phyloP scores from a whole-genome alignment of 805 yeast genomes.

The Candida verbasci region DNA sequence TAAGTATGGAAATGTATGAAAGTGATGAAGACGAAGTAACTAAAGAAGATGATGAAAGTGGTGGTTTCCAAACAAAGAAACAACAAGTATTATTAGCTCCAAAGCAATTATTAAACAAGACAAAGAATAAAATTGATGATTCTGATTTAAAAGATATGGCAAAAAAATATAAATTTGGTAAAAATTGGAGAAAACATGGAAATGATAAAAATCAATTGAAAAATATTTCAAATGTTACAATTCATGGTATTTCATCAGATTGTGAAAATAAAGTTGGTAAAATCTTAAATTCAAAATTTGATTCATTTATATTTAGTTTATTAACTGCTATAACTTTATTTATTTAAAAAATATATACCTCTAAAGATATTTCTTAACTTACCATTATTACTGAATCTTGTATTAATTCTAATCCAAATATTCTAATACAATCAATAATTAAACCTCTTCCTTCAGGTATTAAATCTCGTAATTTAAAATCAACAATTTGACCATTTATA shows the following conservation, averaged over 20 bases:
- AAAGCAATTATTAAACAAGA: slow-evolving; percentile 2
- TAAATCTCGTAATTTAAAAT: slow-evolving; percentile 19
- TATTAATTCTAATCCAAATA: slow-evolving; percentile 38
- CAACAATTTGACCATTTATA: slow-evolving; percentile 7
- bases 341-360: slow-evolving; percentile 4
- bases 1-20: slow-evolving; percentile 7
- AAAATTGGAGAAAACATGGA: slow-evolving; percentile 4
- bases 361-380: slow-evolving; percentile 4
- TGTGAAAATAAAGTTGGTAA: slow-evolving; percentile 6
- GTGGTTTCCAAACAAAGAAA: neutral
- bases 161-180: slow-evolving; percentile 2
- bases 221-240: slow-evolving; percentile 7
- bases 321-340: slow-evolving; percentile 5
- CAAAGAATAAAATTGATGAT: neutral
- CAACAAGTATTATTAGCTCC: slow-evolving; percentile 1
- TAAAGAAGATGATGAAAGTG: too few relatives aligned
- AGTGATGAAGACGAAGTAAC: slow-evolving; percentile 1
- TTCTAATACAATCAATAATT: slow-evolving; percentile 39
- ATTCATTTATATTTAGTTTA: slow-evolving; percentile 2
- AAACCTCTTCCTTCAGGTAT: slow-evolving; percentile 17
- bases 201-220: slow-evolving; percentile 3
- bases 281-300: too few relatives aligned
- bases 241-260: slow-evolving; percentile 7
- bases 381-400: slow-evolving; percentile 18
- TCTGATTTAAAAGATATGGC: slow-evolving; percentile 1